Evolutionary conservation across 371 early-diverging fungal genomes (phyloP).

Genomic region (Rhizomucor miehei): DNA sequence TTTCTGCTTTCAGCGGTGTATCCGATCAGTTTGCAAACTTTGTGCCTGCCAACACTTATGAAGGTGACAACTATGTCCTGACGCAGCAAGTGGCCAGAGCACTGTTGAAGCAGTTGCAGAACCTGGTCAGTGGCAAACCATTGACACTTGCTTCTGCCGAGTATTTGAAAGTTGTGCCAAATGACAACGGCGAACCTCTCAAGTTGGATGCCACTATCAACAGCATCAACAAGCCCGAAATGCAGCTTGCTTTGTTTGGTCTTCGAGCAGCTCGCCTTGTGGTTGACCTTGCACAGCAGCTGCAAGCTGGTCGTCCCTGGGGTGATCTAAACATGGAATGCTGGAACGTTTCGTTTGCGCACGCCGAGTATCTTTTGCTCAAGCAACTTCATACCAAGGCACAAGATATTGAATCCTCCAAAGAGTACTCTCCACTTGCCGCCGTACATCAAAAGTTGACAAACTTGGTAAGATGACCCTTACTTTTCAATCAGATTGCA

Average conservation of each 20-base stretch:
- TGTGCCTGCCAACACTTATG: slow-evolving; percentile 59
- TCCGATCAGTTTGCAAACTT: slow-evolving; percentile 61
- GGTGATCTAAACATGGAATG: slow-evolving; percentile 56
- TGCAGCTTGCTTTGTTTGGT: slow-evolving; percentile 58
- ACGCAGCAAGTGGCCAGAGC: slow-evolving; percentile 68
- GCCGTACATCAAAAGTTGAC: slow-evolving; percentile 18
- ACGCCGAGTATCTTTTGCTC: slow-evolving; percentile 39
- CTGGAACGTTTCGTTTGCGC: slow-evolving; percentile 47
- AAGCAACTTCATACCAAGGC: slow-evolving; percentile 14
- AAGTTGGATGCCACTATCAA: slow-evolving; percentile 14
- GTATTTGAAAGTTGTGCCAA: slow-evolving; percentile 35
- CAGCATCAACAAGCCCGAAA: slow-evolving; percentile 36
- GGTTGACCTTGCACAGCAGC: slow-evolving; percentile 38
- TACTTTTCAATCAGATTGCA: too few species aligned
- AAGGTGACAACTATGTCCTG: slow-evolving; percentile 75
- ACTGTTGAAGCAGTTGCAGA: slow-evolving; percentile 57
- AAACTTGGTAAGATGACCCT: slow-evolving; percentile 44
- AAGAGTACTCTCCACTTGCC: slow-evolving; percentile 19
- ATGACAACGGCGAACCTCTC: slow-evolving; percentile 21
- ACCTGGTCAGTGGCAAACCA: slow-evolving; percentile 16
- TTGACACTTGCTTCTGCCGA: slow-evolving; percentile 23
- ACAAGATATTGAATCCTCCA: slow-evolving; percentile 2
- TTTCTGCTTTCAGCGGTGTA: slow-evolving; percentile 70
- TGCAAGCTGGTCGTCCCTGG: slow-evolving; percentile 40
- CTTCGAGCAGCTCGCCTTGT: slow-evolving; percentile 60